These are phyloP conservation scores for Populus simonii DNA, from an alignment of 345 rosid species.

Conservation along the genomic window DNA sequence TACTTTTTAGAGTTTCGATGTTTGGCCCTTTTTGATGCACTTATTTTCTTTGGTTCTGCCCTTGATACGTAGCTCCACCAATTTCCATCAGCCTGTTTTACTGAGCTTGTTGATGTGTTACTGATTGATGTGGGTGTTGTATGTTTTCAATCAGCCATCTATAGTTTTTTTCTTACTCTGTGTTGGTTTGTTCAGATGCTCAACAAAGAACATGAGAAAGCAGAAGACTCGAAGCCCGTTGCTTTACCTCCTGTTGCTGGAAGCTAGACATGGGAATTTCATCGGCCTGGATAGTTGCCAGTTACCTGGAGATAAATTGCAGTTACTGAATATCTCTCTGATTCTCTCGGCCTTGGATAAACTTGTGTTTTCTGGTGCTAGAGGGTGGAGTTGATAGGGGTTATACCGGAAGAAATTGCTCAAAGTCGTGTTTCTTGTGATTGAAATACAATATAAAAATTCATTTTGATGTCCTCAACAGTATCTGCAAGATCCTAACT, in stretches of 20 bases:
- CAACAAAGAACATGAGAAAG: conserved; percentile 88
- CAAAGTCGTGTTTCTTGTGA: background rate
- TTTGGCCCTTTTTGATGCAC: background rate
- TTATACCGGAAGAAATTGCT: background rate
- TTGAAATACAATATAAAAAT: background rate
- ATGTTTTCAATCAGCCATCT: background rate
- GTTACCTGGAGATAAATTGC: background rate
- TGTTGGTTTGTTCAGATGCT: conserved; percentile 48
- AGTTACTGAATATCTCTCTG: background rate
- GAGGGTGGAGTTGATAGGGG: background rate
- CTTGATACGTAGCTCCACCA: background rate
- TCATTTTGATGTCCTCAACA: background rate
- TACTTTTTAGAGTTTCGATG: background rate
- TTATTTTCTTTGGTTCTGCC: background rate
- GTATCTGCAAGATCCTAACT: background rate
- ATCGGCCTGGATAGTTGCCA: background rate
- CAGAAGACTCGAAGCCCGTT: conserved; percentile 71
- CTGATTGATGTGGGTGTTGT: background rate
- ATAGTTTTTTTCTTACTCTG: background rate
- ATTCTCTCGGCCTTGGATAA: background rate
- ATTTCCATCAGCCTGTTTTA: background rate
- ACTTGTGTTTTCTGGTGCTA: background rate
- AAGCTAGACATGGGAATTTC: conserved; percentile 29
- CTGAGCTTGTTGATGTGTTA: background rate
- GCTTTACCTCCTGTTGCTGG: conserved; percentile 45